These are phyloP conservation scores for Talaromyces sp. DNA, from an alignment of 2,329 filamentous ascomycete genomes.

Conservation along the genomic window DNA sequence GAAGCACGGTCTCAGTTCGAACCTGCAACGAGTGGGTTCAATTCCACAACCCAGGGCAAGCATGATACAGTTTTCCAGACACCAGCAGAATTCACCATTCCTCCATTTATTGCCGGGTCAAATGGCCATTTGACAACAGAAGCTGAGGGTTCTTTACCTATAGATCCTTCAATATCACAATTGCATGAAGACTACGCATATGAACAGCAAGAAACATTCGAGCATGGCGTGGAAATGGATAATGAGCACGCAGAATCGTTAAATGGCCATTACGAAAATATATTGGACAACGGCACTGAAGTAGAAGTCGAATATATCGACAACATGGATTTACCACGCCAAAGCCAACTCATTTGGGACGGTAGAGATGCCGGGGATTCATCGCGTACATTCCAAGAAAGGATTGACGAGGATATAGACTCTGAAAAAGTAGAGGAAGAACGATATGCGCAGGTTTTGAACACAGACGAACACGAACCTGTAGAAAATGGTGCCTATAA, in stretches of 20 bases:
- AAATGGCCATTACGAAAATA: not conserved
- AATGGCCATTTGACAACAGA: not conserved
- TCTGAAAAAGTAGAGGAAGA: conserved; percentile 1
- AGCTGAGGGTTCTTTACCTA: not conserved
- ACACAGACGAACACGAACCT: not conserved
- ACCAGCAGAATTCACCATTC: not conserved
- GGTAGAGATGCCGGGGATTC: not conserved
- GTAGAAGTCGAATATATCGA: not conserved
- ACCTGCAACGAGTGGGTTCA: not conserved
- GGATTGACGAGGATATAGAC: not conserved
- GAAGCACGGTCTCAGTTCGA: not conserved
- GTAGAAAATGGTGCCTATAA: not conserved
- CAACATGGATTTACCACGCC: not conserved
- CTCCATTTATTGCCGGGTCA: not conserved
- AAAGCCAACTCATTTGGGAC: not conserved
- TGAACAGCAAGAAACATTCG: not conserved
- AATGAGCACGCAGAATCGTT: not conserved
- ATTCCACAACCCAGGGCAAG: not conserved
- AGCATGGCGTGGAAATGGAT: not conserved
- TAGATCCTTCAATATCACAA: not conserved
- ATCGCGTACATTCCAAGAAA: not conserved
- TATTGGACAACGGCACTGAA: not conserved
- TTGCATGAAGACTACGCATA: not conserved
- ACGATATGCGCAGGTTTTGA: not conserved
- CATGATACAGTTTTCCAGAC: not conserved